Evolutionary conservation across 257 asterid genomes (phyloP).

Genomic region (Mentha longifolia): DNA sequence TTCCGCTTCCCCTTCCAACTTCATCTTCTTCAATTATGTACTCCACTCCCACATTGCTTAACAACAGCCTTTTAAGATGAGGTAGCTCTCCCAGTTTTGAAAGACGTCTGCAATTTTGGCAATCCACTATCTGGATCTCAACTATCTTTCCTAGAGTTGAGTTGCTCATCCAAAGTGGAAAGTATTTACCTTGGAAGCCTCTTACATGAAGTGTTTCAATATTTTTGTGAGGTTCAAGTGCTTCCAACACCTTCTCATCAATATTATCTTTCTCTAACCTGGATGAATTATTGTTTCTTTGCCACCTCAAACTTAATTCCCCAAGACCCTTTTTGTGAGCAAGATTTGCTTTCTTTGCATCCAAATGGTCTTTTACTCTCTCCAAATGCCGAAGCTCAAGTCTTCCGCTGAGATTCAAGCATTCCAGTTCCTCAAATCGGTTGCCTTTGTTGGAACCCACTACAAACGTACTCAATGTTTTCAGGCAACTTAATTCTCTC

Average conservation of each 20-base stretch:
- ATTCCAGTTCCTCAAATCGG: slow-evolving; percentile 32
- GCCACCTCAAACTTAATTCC: slow-evolving; percentile 26
- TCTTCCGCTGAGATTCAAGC: slow-evolving; percentile 30
- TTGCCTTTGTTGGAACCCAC: slow-evolving; percentile 32
- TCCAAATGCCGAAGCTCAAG: slow-evolving; percentile 32
- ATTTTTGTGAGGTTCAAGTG: slow-evolving; percentile 35
- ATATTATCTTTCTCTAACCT: neutral
- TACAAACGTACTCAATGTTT: slow-evolving; percentile 25
- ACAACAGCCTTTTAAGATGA: neutral
- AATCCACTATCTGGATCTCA: neutral
- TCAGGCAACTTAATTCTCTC: slow-evolving; percentile 34
- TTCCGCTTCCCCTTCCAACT: neutral
- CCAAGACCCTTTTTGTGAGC: slow-evolving; percentile 33
- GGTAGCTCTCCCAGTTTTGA: slow-evolving; percentile 35
- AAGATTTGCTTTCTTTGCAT: slow-evolving; percentile 41
- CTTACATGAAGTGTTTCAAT: neutral
- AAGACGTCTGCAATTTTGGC: slow-evolving; percentile 18
- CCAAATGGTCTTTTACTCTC: slow-evolving; percentile 27
- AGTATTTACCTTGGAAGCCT: slow-evolving; percentile 18
- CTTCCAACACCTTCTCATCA: slow-evolving; percentile 11
- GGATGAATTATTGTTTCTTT: neutral
- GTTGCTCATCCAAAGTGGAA: slow-evolving; percentile 38
- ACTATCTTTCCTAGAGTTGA: slow-evolving; percentile 24
- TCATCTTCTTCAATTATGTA: slow-evolving; percentile 20
- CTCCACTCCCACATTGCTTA: neutral